Conservation (phyloP, 257 asterid genomes). For the Solanum rostratum region DNA sequence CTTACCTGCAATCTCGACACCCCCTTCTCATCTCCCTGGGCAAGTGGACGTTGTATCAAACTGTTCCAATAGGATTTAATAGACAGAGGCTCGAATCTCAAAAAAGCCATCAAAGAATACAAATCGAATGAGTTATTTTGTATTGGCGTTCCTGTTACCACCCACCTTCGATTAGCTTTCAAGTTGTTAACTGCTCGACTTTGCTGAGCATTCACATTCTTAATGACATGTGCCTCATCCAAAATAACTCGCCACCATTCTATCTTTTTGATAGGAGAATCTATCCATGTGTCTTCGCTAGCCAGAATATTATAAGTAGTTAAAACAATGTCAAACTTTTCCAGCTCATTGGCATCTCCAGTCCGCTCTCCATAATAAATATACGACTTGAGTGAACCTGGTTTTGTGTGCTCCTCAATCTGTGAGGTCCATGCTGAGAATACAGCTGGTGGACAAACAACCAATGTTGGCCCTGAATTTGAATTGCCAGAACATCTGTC, state of each 20-base stretch:
- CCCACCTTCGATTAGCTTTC: slow-evolving; percentile 70
- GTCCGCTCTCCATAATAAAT: slow-evolving; percentile 72
- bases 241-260: slow-evolving; percentile 81
- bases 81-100: slow-evolving; percentile 76
- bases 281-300: slow-evolving; percentile 30
- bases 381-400: slow-evolving; percentile 48
- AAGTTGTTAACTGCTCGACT: slow-evolving; percentile 56
- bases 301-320: slow-evolving; percentile 66
- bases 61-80: slow-evolving; percentile 53
- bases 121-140: slow-evolving; percentile 64
- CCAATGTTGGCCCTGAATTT: slow-evolving; percentile 32
- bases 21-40: slow-evolving; percentile 65
- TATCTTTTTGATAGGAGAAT: slow-evolving; percentile 54
- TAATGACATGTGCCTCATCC: slow-evolving; percentile 83
- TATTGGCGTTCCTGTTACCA: slow-evolving; percentile 76
- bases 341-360: slow-evolving; percentile 41
- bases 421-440: slow-evolving; percentile 69
- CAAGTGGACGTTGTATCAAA: slow-evolving; percentile 66
- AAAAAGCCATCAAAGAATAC: slow-evolving; percentile 60
- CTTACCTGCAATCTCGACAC: slow-evolving; percentile 63
- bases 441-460: slow-evolving; percentile 76
- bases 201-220: slow-evolving; percentile 56
- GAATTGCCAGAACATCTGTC: not conserved
- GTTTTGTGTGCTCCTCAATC: slow-evolving; percentile 57
- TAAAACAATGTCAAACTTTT: slow-evolving; percentile 52